Evolutionary conservation across 176 grass and related monocot genomes (phyloP).

Genomic region (Metroxylon sagu): DNA sequence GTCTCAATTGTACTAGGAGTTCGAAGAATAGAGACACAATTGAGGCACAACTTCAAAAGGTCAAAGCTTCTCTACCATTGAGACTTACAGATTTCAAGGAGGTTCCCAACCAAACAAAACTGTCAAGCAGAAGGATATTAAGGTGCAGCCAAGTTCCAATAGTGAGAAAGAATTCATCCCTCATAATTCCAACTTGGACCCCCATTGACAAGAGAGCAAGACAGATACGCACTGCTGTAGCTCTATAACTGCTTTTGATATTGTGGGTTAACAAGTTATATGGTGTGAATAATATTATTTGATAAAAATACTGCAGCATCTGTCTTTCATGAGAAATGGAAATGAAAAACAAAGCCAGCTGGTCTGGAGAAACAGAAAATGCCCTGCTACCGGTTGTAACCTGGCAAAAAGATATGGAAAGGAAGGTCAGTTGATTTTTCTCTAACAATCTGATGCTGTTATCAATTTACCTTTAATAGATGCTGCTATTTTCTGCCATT

Average conservation of each 20-base stretch:
- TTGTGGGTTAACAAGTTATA: too few relatives aligned
- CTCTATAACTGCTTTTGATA: too few relatives aligned
- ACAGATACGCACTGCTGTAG: conserved; percentile 34
- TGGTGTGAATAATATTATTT: too few relatives aligned
- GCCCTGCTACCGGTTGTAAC: conserved; percentile 39
- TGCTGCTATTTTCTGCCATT: too few relatives aligned
- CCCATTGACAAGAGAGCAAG: conserved; percentile 83
- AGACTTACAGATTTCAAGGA: conserved; percentile 50
- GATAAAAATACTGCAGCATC: conserved; percentile 53
- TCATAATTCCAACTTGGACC: conserved; percentile 52
- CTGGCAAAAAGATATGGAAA: conserved; percentile 52
- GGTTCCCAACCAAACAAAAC: conserved; percentile 14
- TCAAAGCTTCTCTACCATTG: conserved; percentile 39
- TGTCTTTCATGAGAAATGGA: conserved; percentile 65
- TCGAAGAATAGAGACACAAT: conserved; percentile 28
- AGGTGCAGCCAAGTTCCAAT: conserved; percentile 24
- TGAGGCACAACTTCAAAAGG: conserved; percentile 36
- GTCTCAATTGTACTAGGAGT: conserved; percentile 17
- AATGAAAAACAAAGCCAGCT: conserved; percentile 87
- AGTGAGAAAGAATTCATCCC: conserved; percentile 24
- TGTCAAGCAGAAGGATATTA: conserved; percentile 35
- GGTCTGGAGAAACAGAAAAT: conserved; percentile 68
- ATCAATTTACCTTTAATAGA: too few relatives aligned
- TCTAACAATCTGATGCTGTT: conserved; percentile 11
- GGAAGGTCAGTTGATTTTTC: conserved; percentile 27